Base-by-base conservation (phyloP, 202 grass and related monocot genomes). In the Bolboschoenoplectus hybrid region DNA sequence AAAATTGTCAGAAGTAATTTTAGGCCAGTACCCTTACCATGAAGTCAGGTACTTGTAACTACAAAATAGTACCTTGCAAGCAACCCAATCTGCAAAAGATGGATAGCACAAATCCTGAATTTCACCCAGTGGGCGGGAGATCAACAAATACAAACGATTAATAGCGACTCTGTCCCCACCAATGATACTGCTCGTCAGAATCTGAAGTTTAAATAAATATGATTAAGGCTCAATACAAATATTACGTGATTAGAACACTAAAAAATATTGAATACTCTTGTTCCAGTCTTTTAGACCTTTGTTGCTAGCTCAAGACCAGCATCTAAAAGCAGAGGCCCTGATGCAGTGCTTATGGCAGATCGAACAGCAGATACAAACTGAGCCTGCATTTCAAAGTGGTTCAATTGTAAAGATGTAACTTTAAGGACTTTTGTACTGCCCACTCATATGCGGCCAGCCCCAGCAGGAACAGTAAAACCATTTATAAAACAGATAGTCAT, bases 71-170 rank as follows among this genome's bases (percentile, higher is more conserved):
- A 97, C 95, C 95, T 98, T 98, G 87, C 96, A 98, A 71, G 94
- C 96, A 88, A 98, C 90, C 96, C 96, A 98, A 79, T 98, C 96
- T 62, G 96, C 91, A 85, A 98, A 98, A 88, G 96, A 98, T 85
- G 93, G 96, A 88, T 95, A 98, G 85, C 88, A 94, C 52, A 98
- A 87, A 85, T 87, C 96, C 79, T 94, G 89, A 67, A 98, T 92
- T 66, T 98, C 96, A 94, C 77, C 86, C 67, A 98, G 82, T 17
- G 89, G 96, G n/a, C 85, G 90, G 62, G 91, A 91, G 89, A 98
- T 98, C 78, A 98, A 86, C 53, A 89, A 65, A 94, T 93, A 95
- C 63, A 98, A 84, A 68, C 96, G 96, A 84, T 89, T 98, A 80
- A 98, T 91, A 85, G 91, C 93, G 50, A 98, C 86, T 74, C 79